These are phyloP conservation scores for Paecilomyces sp. DNA, from an alignment of 2,329 filamentous ascomycete genomes.

Conservation along the genomic window DNA sequence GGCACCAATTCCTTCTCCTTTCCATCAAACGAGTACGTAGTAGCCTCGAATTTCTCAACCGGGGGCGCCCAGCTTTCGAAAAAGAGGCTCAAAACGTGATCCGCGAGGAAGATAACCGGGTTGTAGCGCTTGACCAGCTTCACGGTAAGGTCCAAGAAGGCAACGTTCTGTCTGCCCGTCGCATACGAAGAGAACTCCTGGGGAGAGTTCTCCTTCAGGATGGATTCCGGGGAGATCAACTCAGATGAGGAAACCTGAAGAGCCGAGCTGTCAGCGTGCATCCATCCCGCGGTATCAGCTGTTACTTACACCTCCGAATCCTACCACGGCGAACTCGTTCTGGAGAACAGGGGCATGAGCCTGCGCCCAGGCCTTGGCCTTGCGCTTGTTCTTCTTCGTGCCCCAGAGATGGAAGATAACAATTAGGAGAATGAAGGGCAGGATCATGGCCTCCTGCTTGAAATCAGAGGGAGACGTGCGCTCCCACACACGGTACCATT, in stretches of 20 bases:
- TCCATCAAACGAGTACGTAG: constrained; percentile 84
- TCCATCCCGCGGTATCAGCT: constrained; percentile 39
- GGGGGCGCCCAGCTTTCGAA: constrained; percentile 67
- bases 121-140: constrained; percentile 82
- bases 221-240: constrained; percentile 44
- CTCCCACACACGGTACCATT: constrained; percentile 97
- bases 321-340: constrained; percentile 80
- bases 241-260: constrained; percentile 27
- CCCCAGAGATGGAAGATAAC: constrained; percentile 76
- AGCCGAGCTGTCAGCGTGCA: constrained; percentile 34
- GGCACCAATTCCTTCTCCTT: constrained; percentile 75
- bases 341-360: constrained; percentile 65
- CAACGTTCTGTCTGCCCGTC: constrained; percentile 85
- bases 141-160: constrained; percentile 81
- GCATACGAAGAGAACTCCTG: constrained; percentile 84
- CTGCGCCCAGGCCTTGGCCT: constrained; percentile 72
- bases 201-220: constrained; percentile 79
- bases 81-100: constrained; percentile 66
- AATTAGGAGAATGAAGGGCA: constrained; percentile 67
- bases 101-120: constrained; percentile 60
- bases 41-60: constrained; percentile 66
- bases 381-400: constrained; percentile 68
- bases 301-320: constrained; percentile 57
- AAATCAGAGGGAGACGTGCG: constrained; percentile 79
- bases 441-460: constrained; percentile 74